Percentiles rank a stretch among this genome's conserved stretches.
Conservation (phyloP, 176 grass and related monocot species). For the Microstegium vimineum region DNA sequence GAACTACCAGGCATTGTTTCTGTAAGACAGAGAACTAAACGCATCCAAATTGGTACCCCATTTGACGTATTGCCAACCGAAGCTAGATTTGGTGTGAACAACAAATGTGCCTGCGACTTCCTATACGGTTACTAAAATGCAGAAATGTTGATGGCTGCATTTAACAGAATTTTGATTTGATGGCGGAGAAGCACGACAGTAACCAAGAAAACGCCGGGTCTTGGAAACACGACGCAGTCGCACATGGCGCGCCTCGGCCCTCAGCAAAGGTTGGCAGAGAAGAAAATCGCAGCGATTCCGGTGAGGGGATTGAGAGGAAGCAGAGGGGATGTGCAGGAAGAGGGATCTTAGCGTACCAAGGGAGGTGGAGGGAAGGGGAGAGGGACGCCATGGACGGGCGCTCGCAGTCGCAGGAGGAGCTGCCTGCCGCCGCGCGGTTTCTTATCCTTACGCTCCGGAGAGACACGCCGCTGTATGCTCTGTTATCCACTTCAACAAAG, state of each 20-base stretch:
- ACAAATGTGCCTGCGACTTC: background rate
- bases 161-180: background rate
- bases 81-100: background rate
- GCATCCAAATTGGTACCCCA: background rate
- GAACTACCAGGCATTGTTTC: background rate
- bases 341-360: constrained; percentile 29
- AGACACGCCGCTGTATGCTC: too few species aligned
- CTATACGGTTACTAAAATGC: background rate
- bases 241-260: background rate
- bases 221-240: background rate
- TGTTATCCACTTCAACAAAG: constrained; percentile 20
- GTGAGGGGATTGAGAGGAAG: background rate
- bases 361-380: constrained; percentile 45
- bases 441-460: constrained; percentile 25
- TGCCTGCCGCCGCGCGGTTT: background rate
- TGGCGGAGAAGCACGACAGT: background rate
- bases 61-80: background rate
- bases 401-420: constrained; percentile 17
- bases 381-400: constrained; percentile 50
- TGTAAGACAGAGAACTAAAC: background rate
- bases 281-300: background rate
- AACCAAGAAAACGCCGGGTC: constrained; percentile 9
- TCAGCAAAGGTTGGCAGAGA: background rate
- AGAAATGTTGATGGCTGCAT: background rate
- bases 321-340: background rate